Evolutionary conservation across 2,329 filamentous ascomycete genomes (phyloP).

Genomic region (Apiospora aurea): DNA sequence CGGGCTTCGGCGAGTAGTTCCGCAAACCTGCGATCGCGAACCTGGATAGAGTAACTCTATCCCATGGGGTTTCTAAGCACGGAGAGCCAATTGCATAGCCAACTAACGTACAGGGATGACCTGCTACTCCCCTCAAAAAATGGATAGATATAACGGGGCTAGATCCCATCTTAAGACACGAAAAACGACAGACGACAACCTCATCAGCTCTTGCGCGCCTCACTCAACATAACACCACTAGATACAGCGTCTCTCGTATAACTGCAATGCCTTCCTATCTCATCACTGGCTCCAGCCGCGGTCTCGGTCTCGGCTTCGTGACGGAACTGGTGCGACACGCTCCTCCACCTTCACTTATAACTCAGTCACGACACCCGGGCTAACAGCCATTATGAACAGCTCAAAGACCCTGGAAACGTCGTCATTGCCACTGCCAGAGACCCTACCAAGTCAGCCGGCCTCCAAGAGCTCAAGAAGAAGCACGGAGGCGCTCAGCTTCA

Average conservation of each 20-base stretch:
- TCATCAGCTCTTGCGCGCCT: not conserved
- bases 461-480: not conserved
- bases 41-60: not conserved
- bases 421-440: slow-evolving; percentile 3
- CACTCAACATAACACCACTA: not conserved
- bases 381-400: not conserved
- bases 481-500: not conserved
- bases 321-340: not conserved
- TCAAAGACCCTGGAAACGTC: not conserved
- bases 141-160: not conserved
- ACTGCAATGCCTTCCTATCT: not conserved
- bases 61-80: not conserved
- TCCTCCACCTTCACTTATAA: not conserved
- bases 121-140: not conserved
- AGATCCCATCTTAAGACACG: not conserved
- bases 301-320: not conserved
- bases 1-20: not conserved
- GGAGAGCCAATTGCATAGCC: not conserved
- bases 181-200: not conserved
- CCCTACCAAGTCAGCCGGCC: not conserved
- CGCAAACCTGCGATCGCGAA: not conserved
- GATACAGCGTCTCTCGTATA: not conserved
- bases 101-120: not conserved
- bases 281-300: slow-evolving; percentile 6
- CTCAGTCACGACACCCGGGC: not conserved